Base-by-base conservation (phyloP, 2,329 filamentous ascomycete species). In the Thermoascus crustaceus region DNA sequence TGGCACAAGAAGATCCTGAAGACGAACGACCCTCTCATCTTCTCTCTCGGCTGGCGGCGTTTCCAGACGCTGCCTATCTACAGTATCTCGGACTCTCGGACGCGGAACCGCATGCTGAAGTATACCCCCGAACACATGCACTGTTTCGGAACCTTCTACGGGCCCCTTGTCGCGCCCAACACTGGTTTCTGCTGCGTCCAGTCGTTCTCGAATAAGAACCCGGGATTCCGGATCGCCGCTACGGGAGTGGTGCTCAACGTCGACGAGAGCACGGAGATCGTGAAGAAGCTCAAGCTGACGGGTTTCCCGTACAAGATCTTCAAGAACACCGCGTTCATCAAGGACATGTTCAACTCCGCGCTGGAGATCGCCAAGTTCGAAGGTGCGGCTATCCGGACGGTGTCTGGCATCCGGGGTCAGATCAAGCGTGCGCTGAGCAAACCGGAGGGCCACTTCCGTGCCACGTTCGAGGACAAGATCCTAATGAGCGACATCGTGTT, bases 1-100 rank as follows among this genome's bases (percentile, higher is more conserved):
- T 98, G 93, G 93, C 91, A 98, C 68, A 95, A 95, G 75, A 94
- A 91, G 70, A 96, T 96, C 49, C 72, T 98, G 47, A 98, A 98
- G 70, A 96, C 87, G 21, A 94, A 94, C 57, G 91, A 98, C 55
- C 93, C 91, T 10, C 73, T 98, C 34, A 94, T 98, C 57, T 91
- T 98, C 69, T 95, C 88, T 2, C 73, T 98, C 27, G 91, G 91
- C 26, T 98, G 91, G 91, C 76, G 91, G 33, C 76, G 91, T 41
- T 98, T 98, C 70, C 91, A 96, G 64, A 81, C 83, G 4, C 70
- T 91, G 48, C 89, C 89, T 11, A 79, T 95, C 40, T 98, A 95
- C 75, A 91, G 83, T 65, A 94, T 91, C 38, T 91, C 85, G 16
- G 91, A 96, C 61, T 94, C 85, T 42, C 78, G 91, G 49, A 93